These are phyloP conservation scores for Moesziomyces aphidis DNA, from an alignment of 1,284 basidiomycete genomes.

Conservation along the genomic window DNA sequence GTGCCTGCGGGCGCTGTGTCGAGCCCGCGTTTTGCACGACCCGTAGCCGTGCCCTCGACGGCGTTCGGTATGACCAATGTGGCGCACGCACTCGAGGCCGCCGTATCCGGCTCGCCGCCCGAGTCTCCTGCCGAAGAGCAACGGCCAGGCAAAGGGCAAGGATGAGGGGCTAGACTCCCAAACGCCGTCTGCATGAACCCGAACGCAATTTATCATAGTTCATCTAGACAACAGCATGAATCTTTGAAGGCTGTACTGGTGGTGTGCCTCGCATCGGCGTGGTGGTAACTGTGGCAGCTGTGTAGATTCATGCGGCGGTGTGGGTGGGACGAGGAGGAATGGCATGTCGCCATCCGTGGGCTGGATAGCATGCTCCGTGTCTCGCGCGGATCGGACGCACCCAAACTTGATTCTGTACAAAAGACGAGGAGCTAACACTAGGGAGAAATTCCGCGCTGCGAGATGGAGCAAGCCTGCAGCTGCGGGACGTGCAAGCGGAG, in stretches of 20 bases:
- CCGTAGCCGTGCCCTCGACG: slow-evolving; percentile 2
- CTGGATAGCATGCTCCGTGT: slow-evolving; percentile 2
- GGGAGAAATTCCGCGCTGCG: not conserved
- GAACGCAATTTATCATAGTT: no score
- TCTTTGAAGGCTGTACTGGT: no score
- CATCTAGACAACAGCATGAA: no score
- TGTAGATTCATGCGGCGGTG: no score
- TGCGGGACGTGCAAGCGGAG: not conserved
- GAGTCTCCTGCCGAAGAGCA: not conserved
- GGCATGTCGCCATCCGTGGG: slow-evolving; percentile 5
- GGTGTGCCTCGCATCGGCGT: no score
- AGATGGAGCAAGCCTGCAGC: not conserved
- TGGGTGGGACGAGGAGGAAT: not conserved
- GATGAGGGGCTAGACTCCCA: no score
- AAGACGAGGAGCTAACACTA: not conserved
- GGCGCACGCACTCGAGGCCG: slow-evolving; percentile 17
- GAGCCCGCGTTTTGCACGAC: slow-evolving; percentile 8
- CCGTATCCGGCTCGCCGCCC: slow-evolving; percentile 11
- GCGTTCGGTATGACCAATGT: slow-evolving; percentile 14
- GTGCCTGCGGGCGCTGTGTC: slow-evolving; percentile 17
- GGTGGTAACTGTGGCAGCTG: no score
- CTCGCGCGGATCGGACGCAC: slow-evolving; percentile 5
- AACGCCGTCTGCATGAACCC: no score
- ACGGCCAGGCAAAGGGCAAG: no score
- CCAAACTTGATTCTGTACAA: no score